A percentile compares a stretch with the other conserved stretches of the same genome.
Conservation (phyloP, 2,329 filamentous ascomycete species). For the Cryphonectria nitschkei region DNA sequence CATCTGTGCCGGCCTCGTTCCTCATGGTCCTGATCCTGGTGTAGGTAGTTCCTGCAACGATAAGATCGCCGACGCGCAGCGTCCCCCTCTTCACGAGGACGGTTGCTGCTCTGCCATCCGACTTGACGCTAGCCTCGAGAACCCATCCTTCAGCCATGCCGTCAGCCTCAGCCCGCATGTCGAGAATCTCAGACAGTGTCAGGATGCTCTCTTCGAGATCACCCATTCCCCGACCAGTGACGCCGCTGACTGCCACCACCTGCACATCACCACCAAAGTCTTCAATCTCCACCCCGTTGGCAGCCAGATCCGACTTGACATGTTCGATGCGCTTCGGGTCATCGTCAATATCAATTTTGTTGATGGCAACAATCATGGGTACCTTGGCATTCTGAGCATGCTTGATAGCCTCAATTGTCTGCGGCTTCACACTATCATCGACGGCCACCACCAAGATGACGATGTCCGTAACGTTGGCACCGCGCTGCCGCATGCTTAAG, state of each 20-base stretch:
- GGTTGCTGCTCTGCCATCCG: constrained; percentile 82
- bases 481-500: constrained; percentile 91
- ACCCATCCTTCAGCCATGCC: constrained; percentile 91
- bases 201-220: constrained; percentile 90
- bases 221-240: constrained; percentile 88
- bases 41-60: constrained; percentile 89
- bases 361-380: constrained; percentile 96
- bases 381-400: constrained; percentile 87
- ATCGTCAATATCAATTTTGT: constrained; percentile 81
- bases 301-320: constrained; percentile 85
- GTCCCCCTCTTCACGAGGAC: constrained; percentile 88
- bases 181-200: constrained; percentile 84
- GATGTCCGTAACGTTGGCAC: constrained; percentile 95
- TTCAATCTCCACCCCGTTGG: constrained; percentile 86
- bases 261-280: constrained; percentile 95
- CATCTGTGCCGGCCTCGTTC: constrained; percentile 78
- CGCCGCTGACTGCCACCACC: constrained; percentile 87
- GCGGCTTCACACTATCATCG: constrained; percentile 96
- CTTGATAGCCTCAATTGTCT: constrained; percentile 94
- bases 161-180: constrained; percentile 79
- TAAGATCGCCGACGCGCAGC: constrained; percentile 74
- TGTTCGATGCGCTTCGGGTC: constrained; percentile 77
- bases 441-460: constrained; percentile 94
- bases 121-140: constrained; percentile 87
- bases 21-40: constrained; percentile 80